These are phyloP conservation scores for Phialocephala sp. DNA, from an alignment of 2,329 filamentous ascomycete genomes.

Conservation along the genomic window DNA sequence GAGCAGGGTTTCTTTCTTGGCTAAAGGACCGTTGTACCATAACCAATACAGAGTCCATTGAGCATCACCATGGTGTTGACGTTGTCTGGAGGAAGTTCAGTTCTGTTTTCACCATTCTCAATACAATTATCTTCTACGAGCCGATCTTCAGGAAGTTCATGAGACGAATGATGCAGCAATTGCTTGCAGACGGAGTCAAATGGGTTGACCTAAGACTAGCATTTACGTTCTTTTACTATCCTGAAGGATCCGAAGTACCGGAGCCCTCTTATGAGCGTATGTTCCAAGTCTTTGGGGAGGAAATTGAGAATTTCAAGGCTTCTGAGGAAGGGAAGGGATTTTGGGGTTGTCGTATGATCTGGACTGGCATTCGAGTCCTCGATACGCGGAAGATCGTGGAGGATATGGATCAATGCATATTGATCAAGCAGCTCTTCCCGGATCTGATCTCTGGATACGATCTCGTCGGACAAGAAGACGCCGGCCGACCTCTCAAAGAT, in stretches of 20 bases:
- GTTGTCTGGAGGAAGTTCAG: conserved; percentile 85
- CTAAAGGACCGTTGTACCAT: conserved; percentile 75
- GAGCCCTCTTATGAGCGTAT: conserved; percentile 73
- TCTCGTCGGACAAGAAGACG: conserved; percentile 85
- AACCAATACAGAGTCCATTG: conserved; percentile 72
- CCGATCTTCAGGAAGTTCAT: conserved; percentile 84
- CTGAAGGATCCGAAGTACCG: conserved; percentile 65
- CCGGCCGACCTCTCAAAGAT: conserved; percentile 75
- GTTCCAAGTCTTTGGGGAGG: conserved; percentile 77
- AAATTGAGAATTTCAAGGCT: conserved; percentile 75
- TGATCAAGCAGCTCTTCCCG: conserved; percentile 79
- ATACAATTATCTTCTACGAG: conserved; percentile 84
- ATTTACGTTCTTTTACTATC: conserved; percentile 74
- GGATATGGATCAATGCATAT: conserved; percentile 87
- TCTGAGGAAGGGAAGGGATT: conserved; percentile 75
- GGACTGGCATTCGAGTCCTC: conserved; percentile 74
- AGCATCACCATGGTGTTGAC: conserved; percentile 83
- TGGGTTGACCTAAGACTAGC: conserved; percentile 84
- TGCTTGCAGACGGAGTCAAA: conserved; percentile 81
- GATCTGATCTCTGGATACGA: conserved; percentile 87
- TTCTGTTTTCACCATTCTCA: conserved; percentile 74
- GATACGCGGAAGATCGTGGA: conserved; percentile 71
- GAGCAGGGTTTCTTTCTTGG: conserved; percentile 77
- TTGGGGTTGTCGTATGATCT: conserved; percentile 86
- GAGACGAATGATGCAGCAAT: conserved; percentile 69